Evolutionary conservation across 2,329 filamentous ascomycete genomes (phyloP).

Genomic region (Dactylonectria estremocensis): DNA sequence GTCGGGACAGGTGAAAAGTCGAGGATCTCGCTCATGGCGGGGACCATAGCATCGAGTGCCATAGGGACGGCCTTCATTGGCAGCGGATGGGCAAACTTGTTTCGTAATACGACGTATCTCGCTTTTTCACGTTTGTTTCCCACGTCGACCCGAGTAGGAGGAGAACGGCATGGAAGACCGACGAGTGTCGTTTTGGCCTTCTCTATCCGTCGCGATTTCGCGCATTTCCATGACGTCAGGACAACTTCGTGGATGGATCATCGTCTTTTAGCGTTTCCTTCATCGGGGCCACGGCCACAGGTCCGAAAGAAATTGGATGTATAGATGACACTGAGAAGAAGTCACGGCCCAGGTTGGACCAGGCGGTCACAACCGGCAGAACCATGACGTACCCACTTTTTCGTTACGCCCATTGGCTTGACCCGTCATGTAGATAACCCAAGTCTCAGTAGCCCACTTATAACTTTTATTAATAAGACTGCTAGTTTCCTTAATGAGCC

Average conservation of each 20-base stretch:
- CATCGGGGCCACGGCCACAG: not conserved
- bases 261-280: not conserved
- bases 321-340: no score
- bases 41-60: not conserved
- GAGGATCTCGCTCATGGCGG: slow-evolving; percentile 45
- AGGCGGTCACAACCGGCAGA: no score
- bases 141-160: not conserved
- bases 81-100: not conserved
- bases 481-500: no score
- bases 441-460: no score
- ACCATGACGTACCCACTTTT: no score
- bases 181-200: not conserved
- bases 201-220: not conserved
- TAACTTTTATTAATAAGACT: no score
- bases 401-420: no score
- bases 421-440: no score
- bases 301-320: no score
- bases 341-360: no score
- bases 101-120: not conserved
- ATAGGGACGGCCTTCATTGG: not conserved
- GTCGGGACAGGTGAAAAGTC: slow-evolving; percentile 51
- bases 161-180: not conserved
- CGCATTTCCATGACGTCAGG: not conserved
- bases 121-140: not conserved
- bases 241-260: not conserved